A percentile compares a stretch with the other conserved stretches of the same genome.
These are phyloP conservation scores for Arthrobotrys megalospora DNA, from an alignment of 2,329 filamentous ascomycete genomes.

Conservation along the genomic window DNA sequence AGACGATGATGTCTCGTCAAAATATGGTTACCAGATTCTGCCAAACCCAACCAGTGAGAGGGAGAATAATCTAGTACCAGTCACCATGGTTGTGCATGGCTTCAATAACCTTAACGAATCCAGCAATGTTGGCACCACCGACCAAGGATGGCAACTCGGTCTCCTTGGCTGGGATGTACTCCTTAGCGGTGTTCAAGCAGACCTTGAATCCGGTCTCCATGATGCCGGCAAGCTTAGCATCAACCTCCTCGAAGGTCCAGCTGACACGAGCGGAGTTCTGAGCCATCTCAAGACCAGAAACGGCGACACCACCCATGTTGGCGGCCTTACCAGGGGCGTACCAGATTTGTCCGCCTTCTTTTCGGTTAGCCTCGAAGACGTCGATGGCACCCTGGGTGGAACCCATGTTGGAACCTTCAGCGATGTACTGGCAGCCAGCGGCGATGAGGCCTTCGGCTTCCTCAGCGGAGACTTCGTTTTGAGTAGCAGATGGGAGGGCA, in stretches of 20 bases:
- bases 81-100: constrained; percentile 98
- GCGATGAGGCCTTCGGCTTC: constrained; percentile 87
- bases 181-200: constrained; percentile 88
- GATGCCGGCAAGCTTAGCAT: constrained; percentile 89
- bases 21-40: not conserved
- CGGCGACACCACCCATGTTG: constrained; percentile 97
- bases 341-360: constrained; percentile 80
- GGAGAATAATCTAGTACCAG: constrained; percentile 75
- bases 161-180: constrained; percentile 84
- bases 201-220: constrained; percentile 96
- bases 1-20: not conserved
- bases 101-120: constrained; percentile 93
- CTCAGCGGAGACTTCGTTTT: constrained; percentile 95
- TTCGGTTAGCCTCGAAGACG: constrained; percentile 85
- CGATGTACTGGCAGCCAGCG: constrained; percentile 85
- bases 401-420: constrained; percentile 99
- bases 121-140: constrained; percentile 95
- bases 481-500: constrained; percentile 91
- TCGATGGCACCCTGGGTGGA: constrained; percentile 97
- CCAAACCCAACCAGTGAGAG: constrained; percentile 25
- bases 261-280: constrained; percentile 91
- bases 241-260: constrained; percentile 92
- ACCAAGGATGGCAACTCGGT: constrained; percentile 91
- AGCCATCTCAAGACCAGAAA: constrained; percentile 98
- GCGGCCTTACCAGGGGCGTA: constrained; percentile 97